phyloP scores from a whole-genome alignment of 2,329 filamentous ascomycete genomes.

The Diaporthe sp. region DNA sequence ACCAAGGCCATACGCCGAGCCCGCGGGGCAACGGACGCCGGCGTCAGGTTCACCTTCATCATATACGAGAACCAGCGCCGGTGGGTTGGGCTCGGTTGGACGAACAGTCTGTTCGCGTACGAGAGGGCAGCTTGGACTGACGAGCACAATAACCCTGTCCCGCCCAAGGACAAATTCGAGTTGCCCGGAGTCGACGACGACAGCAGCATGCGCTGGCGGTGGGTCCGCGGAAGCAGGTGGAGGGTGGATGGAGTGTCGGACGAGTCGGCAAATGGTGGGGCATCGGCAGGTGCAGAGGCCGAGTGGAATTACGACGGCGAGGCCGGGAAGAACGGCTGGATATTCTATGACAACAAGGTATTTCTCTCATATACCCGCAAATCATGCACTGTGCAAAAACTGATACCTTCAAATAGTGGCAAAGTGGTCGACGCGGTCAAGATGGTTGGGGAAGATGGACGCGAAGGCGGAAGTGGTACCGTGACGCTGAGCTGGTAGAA shows the following conservation, averaged over 20 bases:
- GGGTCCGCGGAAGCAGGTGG: slow-evolving; percentile 91
- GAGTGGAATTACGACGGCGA: slow-evolving; percentile 69
- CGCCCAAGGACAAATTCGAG: slow-evolving; percentile 79
- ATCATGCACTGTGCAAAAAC: background rate
- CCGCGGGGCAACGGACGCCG: slow-evolving; percentile 72
- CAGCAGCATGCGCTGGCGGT: slow-evolving; percentile 73
- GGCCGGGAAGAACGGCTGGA: slow-evolving; percentile 84
- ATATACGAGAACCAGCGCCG: slow-evolving; percentile 96
- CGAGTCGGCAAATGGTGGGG: slow-evolving; percentile 55
- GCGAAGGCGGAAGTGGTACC: slow-evolving; percentile 93
- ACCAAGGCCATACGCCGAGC: slow-evolving; percentile 59
- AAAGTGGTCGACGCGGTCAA: slow-evolving; percentile 83
- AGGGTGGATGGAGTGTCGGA: slow-evolving; percentile 82
- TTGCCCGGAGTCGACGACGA: slow-evolving; percentile 74
- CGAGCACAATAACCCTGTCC: slow-evolving; percentile 88
- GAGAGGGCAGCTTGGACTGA: slow-evolving; percentile 95
- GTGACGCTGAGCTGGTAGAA: slow-evolving; percentile 95
- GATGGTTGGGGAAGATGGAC: slow-evolving; percentile 98
- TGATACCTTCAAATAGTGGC: slow-evolving; percentile 73
- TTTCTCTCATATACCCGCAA: slow-evolving; percentile 42
- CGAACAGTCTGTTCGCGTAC: slow-evolving; percentile 89
- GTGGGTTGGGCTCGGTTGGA: slow-evolving; percentile 97
- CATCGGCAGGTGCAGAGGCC: slow-evolving; percentile 49
- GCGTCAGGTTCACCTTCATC: slow-evolving; percentile 96
- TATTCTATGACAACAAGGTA: slow-evolving; percentile 98